phyloP scores from a whole-genome alignment of 192 early-diverging fungal genomes.

The Kickxella alabastrina region DNA sequence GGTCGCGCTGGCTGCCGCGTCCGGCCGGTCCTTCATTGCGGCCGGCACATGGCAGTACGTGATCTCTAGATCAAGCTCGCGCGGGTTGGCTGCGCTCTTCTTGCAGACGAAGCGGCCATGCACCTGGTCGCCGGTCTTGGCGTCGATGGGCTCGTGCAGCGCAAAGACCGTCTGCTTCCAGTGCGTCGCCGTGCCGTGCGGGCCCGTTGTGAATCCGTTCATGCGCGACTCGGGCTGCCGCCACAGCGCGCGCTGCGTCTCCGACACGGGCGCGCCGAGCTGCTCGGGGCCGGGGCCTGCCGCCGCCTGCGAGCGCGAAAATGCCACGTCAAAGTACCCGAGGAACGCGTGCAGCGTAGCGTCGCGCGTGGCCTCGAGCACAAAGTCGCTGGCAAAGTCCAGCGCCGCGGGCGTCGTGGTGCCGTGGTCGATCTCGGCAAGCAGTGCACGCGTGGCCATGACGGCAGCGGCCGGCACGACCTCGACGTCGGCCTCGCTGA shows the following conservation, averaged over 20 bases:
- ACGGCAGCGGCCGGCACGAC: constrained; percentile 65
- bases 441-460: constrained; percentile 58
- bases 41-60: constrained; percentile 39
- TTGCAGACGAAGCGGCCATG: constrained; percentile 62
- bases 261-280: constrained; percentile 15
- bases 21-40: neutral
- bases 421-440: constrained; percentile 73
- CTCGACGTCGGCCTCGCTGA: constrained; percentile 80
- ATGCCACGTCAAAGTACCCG: constrained; percentile 94
- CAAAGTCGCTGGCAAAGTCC: constrained; percentile 71
- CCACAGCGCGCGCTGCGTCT: constrained; percentile 24
- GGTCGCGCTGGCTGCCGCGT: neutral
- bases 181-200: constrained; percentile 81
- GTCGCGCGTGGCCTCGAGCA: constrained; percentile 58
- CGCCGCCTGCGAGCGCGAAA: constrained; percentile 50
- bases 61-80: constrained; percentile 68
- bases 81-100: constrained; percentile 62
- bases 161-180: constrained; percentile 96
- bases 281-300: constrained; percentile 36
- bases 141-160: constrained; percentile 59
- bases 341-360: constrained; percentile 72
- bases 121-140: constrained; percentile 49
- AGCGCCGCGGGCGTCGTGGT: constrained; percentile 63
- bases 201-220: constrained; percentile 66
- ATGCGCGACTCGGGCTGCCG: constrained; percentile 27